Evolutionary conservation across 2,329 filamentous ascomycete genomes (phyloP).

Genomic region (Fusarium tanahbumbuense): DNA sequence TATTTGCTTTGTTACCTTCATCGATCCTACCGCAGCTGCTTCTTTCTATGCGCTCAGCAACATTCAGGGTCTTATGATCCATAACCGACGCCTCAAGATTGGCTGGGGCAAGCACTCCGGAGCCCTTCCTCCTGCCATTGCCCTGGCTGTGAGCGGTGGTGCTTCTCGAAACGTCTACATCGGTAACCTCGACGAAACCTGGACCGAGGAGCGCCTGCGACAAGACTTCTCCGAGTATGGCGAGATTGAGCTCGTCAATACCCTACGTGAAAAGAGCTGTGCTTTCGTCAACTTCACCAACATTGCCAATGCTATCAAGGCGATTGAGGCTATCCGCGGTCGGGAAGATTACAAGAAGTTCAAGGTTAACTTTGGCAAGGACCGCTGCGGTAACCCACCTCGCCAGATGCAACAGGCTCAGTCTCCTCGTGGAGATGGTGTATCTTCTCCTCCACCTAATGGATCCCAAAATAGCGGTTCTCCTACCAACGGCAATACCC

Average conservation of each 20-base stretch:
- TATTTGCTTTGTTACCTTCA: slow-evolving; percentile 99
- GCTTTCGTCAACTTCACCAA: slow-evolving; percentile 99
- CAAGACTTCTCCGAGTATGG: slow-evolving; percentile 98
- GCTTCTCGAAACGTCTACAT: slow-evolving; percentile 99
- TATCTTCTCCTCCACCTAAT: slow-evolving; percentile 68
- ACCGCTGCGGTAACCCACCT: slow-evolving; percentile 95
- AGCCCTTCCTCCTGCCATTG: slow-evolving; percentile 93
- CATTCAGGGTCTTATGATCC: slow-evolving; percentile 97
- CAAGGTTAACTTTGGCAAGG: slow-evolving; percentile 99
- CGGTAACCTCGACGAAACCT: slow-evolving; percentile 95
- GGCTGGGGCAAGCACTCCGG: slow-evolving; percentile 99
- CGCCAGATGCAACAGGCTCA: slow-evolving; percentile 81
- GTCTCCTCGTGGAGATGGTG: slow-evolving; percentile 73
- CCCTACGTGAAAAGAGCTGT: slow-evolving; percentile 97
- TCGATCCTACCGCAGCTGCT: slow-evolving; percentile 95
- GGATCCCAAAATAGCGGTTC: slow-evolving; percentile 70
- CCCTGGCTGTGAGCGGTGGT: slow-evolving; percentile 93
- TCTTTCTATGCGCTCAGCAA: slow-evolving; percentile 99
- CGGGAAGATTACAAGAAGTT: slow-evolving; percentile 98
- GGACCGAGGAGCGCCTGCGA: slow-evolving; percentile 94
- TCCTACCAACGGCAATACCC: slow-evolving; percentile 66
- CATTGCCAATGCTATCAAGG: slow-evolving; percentile 99
- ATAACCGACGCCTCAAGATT: slow-evolving; percentile 97
- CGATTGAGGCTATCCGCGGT: slow-evolving; percentile 93
- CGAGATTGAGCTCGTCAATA: slow-evolving; percentile 97